Base-by-base conservation (phyloP, 2,329 filamentous ascomycete species). In the Teratosphaeriaceae sp. region DNA sequence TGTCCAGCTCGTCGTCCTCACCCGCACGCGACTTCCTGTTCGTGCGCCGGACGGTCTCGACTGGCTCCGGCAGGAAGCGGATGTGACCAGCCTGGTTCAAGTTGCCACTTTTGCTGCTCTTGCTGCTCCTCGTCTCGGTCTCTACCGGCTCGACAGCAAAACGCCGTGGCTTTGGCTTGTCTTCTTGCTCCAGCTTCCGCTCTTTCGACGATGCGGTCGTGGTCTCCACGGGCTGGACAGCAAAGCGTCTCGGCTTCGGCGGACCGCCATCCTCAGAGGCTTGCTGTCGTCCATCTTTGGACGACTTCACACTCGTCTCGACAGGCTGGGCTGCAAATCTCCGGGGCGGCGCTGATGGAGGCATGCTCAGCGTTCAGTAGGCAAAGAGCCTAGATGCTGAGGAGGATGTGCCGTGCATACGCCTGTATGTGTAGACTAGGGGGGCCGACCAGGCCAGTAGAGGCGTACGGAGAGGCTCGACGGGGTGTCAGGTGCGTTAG, bases 191-290 rank as follows among this genome's bases (percentile, higher is more conserved):
- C 43, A n/a, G n/a, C n/a, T 49, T 37, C 49, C 55, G 48, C 53
- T 39, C 59, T 56, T 57, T 71, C 70, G 55, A 51, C 36, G 77
- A 75, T 52, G 79, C 78, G 53, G 77, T 79, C 1, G 76, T 82
- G 7, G 84, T 88, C 63, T 88, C 85, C 50, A 88, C 78, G 13
- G 83, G 82, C 42, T 84, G 74, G 24, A 83, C 82, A 31, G 69
- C 73, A 65, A 86, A 86, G 54, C 78, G 78, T 42, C 65, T 64
- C n/a, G 44, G 29, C 20, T 45, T 48, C 37, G 44, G 49, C 52
- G 55, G 26, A 22, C 11, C 24, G 38, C 37, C 43, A 37, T 45
- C 38, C 27, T 46, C 46, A 42, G 18, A 67, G 34, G 59, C 44
- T 18, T 43, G 19, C 21, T 38, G 35, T 20, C 29, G 47, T 18